Base-by-base conservation (phyloP, 331 rosid species). In the Malus hybrid region DNA sequence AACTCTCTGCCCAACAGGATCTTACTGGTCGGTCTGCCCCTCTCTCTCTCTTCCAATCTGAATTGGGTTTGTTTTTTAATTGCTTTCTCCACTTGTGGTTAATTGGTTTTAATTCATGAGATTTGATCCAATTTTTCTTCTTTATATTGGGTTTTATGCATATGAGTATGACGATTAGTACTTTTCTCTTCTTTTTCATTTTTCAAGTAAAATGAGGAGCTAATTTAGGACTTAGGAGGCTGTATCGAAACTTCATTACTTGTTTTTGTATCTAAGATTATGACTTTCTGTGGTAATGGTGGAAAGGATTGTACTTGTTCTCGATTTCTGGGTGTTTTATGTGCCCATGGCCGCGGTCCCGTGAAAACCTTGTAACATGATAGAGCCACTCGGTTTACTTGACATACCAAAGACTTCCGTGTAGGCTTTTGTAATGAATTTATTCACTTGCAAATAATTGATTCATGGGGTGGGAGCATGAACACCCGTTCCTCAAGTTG, bases 1-100 rank as follows among this genome's bases (percentile, higher is more conserved):
- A 90, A 71, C 71, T 84, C 65, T 68, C 93, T 42, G 79, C 93
- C 57, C 93, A 86, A 57, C 96, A 88, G 1, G 88, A 88, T 73
- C 87, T 85, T 50, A 69, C 91, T 13, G 97, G 94, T 83, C 75
- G 42, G 60, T 71, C 65, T 70, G 64, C 63, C 70, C 33, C 34
- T 16, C 15, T 13, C 15, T 29, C 26, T n/a, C 15, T 28, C 14
- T 8, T 2, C 10, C 15, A 18, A 44, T 50, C 20, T 50, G 8
- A 22, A 58, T 22, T 58, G 63, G 7, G 63, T 58, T 58, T 58
- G 63, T 22, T 58, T 58, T 26, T 58, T 7, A 11, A 58, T 58
- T 58, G 64, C 64, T 24, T 20, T 22, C 1, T 15, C 64, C 64
- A 58, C 56, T 50, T 6, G 9, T 58, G 9, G 18, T 58, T 58